phyloP scores from a whole-genome alignment of 306 rosid genomes.

The Hylodesmum podocarpum region DNA sequence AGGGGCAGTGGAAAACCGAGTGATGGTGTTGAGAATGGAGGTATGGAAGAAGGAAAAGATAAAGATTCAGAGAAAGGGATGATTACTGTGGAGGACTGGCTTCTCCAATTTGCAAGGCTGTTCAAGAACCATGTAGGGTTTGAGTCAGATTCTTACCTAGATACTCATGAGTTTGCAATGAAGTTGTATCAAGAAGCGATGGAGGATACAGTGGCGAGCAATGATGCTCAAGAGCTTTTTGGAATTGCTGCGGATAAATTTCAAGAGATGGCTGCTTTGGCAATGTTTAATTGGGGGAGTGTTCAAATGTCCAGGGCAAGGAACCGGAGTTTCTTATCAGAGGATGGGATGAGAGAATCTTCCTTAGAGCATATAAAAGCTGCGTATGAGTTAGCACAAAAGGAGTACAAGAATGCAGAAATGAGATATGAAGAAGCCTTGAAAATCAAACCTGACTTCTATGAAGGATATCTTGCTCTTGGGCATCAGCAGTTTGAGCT shows the following conservation, averaged over 20 bases:
- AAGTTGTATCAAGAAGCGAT: neutral
- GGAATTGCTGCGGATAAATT: conserved; percentile 1
- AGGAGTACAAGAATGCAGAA: conserved; percentile 30
- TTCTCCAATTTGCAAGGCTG: conserved; percentile 19
- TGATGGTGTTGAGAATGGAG: neutral
- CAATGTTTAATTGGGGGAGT: conserved; percentile 9
- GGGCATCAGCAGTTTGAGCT: conserved; percentile 87
- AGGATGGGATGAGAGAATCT: conserved; percentile 57
- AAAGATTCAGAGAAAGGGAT: neutral
- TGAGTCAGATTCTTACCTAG: conserved; percentile 16
- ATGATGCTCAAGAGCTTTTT: conserved; percentile 14
- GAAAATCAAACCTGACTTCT: conserved; percentile 71
- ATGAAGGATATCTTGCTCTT: conserved; percentile 84
- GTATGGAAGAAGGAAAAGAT: neutral
- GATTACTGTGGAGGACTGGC: conserved; percentile 19
- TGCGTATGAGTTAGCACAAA: neutral
- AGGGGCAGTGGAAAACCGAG: neutral
- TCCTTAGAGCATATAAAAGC: conserved; percentile 64
- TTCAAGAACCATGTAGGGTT: conserved; percentile 23
- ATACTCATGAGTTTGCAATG: conserved; percentile 4
- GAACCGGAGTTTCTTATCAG: conserved; percentile 46
- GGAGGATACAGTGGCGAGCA: neutral
- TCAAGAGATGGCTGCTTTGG: conserved; percentile 16
- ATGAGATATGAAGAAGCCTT: conserved; percentile 73
- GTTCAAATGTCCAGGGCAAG: conserved; percentile 19